These are phyloP conservation scores for Kalmusia sp. DNA, from an alignment of 2,329 filamentous ascomycete genomes.

Conservation along the genomic window DNA sequence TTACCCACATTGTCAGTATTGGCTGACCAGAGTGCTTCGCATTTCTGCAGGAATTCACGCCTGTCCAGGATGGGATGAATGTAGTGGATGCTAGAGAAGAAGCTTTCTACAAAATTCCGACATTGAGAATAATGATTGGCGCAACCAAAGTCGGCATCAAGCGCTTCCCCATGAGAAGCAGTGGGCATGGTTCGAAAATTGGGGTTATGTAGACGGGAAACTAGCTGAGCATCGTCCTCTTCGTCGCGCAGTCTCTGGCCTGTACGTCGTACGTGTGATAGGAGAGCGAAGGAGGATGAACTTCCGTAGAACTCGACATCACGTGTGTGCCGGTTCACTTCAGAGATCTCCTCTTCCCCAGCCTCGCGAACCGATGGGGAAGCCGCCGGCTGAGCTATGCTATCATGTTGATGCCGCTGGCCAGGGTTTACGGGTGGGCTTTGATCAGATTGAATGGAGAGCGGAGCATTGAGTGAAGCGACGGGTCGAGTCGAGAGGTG, in stretches of 20 bases:
- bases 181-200: conserved; percentile 45
- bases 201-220: conserved; percentile 56
- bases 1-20: conserved; percentile 32
- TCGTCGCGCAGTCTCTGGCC: not conserved
- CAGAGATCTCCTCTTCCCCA: conserved; percentile 46
- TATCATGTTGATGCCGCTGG: not conserved
- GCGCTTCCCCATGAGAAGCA: not conserved
- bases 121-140: conserved; percentile 51
- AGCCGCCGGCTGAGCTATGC: not conserved
- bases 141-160: not conserved
- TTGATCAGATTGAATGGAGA: not conserved
- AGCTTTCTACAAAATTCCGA: conserved; percentile 55
- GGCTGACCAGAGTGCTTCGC: conserved; percentile 51
- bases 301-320: conserved; percentile 55
- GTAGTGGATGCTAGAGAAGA: conserved; percentile 58
- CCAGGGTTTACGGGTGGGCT: not conserved
- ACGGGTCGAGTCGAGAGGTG: not conserved
- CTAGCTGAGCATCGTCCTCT: conserved; percentile 32
- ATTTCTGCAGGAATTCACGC: conserved; percentile 51
- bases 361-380: not conserved
- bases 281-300: conserved; percentile 55
- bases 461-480: not conserved
- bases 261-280: conserved; percentile 46
- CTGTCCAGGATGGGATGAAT: conserved; percentile 59
- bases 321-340: conserved; percentile 52